Evolutionary conservation across 2,329 filamentous ascomycete genomes (phyloP), one percentile per base, ranked within the genome.

Genomic region (Diplodia seriata): DNA sequence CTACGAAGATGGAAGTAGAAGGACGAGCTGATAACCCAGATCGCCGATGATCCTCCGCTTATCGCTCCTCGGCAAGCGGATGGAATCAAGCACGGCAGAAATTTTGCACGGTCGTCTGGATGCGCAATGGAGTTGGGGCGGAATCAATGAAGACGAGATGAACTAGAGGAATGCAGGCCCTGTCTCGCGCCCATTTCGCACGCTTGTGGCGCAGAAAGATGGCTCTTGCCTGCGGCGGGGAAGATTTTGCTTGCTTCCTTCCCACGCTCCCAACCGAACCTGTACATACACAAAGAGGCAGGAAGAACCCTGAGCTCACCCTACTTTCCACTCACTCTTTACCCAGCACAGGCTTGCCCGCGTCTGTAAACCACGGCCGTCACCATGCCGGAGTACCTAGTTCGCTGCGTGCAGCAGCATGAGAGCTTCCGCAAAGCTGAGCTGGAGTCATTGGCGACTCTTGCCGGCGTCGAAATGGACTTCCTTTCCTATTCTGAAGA

Each of bases 401-500:
- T 99, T 71, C 91, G 94, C 73, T 93, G 98, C 77, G 91, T 90
- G 54, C 95, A 98, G 79, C 85, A 87, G 68, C 94, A 98, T 78
- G 93, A 97, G 82, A 90, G 88, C n/a, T 99, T 99, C 77, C 90
- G 94, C 49, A 84, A 89, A 67, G 88, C 94, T 3, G 95, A 99
- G 79, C 86, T 97, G 15, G 83, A 94, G 74, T 89, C 95, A 29
- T 83, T 99, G 23, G 93, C 93, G 4, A 82, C 87, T 11, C 77
- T 94, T 5, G 86, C 89, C 67, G 84, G 84, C 11, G 82, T 95
- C 43, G 80, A 90, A 29, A 76, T 97, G 64, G 85, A 91, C 72
- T 85, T 97, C 69, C 73, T 94, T n/a, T 86, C 84, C 8, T 97
- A 98, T 78, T 86, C 85, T 70, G 81, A 89, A 70, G 85, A 89